Conservation (phyloP, 345 rosid species). For the Adansonia digitata region DNA sequence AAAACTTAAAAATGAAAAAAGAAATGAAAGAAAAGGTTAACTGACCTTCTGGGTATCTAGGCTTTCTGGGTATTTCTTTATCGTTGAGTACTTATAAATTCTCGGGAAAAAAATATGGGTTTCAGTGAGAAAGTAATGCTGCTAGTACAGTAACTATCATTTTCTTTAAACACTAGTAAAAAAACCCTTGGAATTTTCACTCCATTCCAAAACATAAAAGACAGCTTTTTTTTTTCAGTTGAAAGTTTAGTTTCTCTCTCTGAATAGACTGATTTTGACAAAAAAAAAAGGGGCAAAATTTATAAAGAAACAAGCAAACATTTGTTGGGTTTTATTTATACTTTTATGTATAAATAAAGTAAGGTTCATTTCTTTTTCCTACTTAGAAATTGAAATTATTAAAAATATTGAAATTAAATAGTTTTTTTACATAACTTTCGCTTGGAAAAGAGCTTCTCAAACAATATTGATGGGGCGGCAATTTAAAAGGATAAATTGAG, state of each 20-base stretch:
- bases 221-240: too few species aligned
- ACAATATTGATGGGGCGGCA: too few species aligned
- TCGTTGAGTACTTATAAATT: neutral
- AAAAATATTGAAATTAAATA: too few species aligned
- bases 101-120: neutral
- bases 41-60: conserved; percentile 1
- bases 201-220: neutral
- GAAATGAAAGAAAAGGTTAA: neutral
- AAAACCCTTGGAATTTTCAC: neutral
- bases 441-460: too few species aligned
- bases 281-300: neutral
- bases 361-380: too few species aligned
- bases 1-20: neutral
- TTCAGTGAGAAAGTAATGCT: neutral
- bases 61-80: neutral
- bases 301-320: neutral
- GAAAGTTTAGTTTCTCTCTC: neutral
- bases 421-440: too few species aligned
- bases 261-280: too few species aligned
- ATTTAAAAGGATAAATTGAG: too few species aligned
- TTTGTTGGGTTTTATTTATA: neutral
- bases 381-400: too few species aligned
- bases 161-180: neutral
- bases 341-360: too few species aligned
- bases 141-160: neutral